A percentile compares a stretch with the other conserved stretches of the same genome.
These are phyloP conservation scores for Opeltia flavorubescens DNA, from an alignment of 495 filamentous ascomycete genomes.

Conservation along the genomic window DNA sequence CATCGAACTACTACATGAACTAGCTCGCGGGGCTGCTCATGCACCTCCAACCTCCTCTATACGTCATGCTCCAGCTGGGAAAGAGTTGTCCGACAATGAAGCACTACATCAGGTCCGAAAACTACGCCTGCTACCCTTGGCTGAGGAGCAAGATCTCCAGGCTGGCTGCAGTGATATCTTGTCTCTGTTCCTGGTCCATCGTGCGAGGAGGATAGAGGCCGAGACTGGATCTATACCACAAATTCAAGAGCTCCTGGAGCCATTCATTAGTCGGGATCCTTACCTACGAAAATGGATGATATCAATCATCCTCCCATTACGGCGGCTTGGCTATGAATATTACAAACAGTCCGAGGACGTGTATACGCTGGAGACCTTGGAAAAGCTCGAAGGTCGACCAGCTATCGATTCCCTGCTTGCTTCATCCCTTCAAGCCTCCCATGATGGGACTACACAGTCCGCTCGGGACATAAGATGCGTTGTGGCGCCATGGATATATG, in stretches of 20 bases:
- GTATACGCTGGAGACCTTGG: conserved; percentile 45
- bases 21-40: conserved; percentile 16
- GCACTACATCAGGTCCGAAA: conserved; percentile 57
- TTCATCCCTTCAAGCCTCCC: conserved; percentile 32
- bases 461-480: conserved; percentile 61
- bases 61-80: neutral
- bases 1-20: conserved; percentile 39
- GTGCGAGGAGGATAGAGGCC: conserved; percentile 60
- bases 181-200: conserved; percentile 58
- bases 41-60: neutral
- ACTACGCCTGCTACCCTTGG: conserved; percentile 51
- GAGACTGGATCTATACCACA: conserved; percentile 65
- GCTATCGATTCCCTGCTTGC: conserved; percentile 57
- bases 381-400: conserved; percentile 44
- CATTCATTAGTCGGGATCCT: conserved; percentile 57
- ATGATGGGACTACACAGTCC: conserved; percentile 31
- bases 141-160: conserved; percentile 28
- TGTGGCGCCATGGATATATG: conserved; percentile 73
- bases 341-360: conserved; percentile 44
- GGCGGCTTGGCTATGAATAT: conserved; percentile 75
- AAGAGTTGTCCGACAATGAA: conserved; percentile 43
- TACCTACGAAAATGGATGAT: conserved; percentile 62
- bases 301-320: conserved; percentile 61
- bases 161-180: conserved; percentile 37
- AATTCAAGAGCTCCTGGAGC: conserved; percentile 53